A percentile compares a stretch with the other conserved stretches of the same genome.
Conservation (phyloP, 2,329 filamentous ascomycete species). For the Aureobasidium sp. region DNA sequence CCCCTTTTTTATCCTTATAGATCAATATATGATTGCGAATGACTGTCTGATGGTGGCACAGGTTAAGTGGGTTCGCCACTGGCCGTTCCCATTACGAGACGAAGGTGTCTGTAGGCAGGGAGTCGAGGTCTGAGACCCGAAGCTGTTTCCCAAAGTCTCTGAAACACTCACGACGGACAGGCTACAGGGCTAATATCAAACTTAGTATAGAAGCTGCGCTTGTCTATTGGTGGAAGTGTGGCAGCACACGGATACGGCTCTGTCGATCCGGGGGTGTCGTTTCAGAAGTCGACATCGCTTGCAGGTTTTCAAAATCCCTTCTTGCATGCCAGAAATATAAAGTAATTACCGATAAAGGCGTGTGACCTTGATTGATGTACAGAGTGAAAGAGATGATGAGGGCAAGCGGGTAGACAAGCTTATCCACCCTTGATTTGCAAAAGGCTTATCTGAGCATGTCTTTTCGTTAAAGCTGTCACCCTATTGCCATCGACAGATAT, state of each 20-base stretch:
- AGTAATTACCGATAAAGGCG: too few relatives aligned
- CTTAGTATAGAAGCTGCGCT: not conserved
- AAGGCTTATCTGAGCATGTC: too few relatives aligned
- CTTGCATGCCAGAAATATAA: too few relatives aligned
- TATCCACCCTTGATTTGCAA: too few relatives aligned
- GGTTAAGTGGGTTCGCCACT: not conserved
- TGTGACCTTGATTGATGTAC: too few relatives aligned
- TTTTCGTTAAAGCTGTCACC: too few relatives aligned
- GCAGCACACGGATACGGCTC: not conserved
- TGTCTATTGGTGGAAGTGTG: slow-evolving; percentile 8
- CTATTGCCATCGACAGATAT: too few relatives aligned
- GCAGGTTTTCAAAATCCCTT: too few relatives aligned
- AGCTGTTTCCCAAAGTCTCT: not conserved
- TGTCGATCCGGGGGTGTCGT: slow-evolving; percentile 10
- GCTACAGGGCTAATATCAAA: not conserved
- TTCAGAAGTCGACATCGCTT: slow-evolving; percentile 5
- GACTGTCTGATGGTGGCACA: not conserved
- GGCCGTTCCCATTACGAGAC: too few relatives aligned
- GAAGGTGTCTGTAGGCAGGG: not conserved
- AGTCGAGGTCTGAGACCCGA: not conserved
- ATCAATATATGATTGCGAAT: too few relatives aligned
- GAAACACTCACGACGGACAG: not conserved
- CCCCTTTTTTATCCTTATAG: not conserved
- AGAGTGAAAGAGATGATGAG: too few relatives aligned
- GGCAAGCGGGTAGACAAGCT: too few relatives aligned